Conservation (phyloP, 2,329 filamentous ascomycete genomes). For the Diaporthe sp. region DNA sequence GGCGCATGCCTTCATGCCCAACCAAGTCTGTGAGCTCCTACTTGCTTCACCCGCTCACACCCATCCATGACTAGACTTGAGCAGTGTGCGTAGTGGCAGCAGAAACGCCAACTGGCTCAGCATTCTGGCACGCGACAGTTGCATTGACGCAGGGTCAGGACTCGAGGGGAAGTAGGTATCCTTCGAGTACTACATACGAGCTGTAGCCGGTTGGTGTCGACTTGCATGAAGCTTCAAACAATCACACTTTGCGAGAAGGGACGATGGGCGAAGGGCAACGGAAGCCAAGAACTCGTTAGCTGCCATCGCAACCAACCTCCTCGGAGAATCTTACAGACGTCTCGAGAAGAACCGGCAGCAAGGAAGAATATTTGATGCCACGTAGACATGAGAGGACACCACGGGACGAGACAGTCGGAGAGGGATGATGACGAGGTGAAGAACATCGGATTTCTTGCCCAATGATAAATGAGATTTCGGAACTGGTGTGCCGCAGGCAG, state of each 20-base stretch:
- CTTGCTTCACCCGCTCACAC: constrained; percentile 8
- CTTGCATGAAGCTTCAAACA: neutral
- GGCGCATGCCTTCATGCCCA: constrained; percentile 22
- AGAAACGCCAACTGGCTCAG: constrained; percentile 32
- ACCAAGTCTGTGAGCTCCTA: neutral
- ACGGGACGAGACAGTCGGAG: constrained; percentile 9
- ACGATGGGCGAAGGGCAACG: neutral
- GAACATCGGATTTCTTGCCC: constrained; percentile 24
- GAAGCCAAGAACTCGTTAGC: neutral
- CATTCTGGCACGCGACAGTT: constrained; percentile 2
- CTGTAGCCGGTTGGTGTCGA: neutral
- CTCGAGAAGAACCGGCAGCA: neutral
- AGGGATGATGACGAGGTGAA: constrained; percentile 29
- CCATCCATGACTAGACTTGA: neutral
- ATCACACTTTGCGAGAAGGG: neutral
- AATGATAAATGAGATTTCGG: constrained; percentile 1
- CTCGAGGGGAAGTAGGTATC: neutral
- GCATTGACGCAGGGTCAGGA: constrained; percentile 27
- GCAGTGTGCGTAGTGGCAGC: neutral
- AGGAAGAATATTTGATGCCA: constrained; percentile 12
- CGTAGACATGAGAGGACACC: constrained; percentile 26
- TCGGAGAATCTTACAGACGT: neutral
- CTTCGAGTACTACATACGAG: neutral
- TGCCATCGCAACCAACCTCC: neutral
- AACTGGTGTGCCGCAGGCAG: constrained; percentile 17